These are phyloP conservation scores for Cyclotella distinguenda DNA, from an alignment of 108 stramenopile species.

Conservation along the genomic window DNA sequence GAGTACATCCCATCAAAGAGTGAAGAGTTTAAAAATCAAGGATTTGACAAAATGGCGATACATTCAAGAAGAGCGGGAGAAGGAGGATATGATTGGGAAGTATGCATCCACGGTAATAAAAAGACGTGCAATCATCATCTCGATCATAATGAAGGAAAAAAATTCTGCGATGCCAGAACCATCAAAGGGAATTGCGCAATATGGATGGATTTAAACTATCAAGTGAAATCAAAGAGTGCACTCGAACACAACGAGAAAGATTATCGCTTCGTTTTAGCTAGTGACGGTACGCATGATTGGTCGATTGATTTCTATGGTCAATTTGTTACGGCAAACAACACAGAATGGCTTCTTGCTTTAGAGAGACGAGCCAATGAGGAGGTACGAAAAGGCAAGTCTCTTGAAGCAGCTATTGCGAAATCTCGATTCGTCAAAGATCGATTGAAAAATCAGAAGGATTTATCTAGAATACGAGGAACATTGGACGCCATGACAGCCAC, in stretches of 20 bases:
- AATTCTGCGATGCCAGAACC: slow-evolving; percentile 35
- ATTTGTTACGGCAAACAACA: slow-evolving; percentile 42
- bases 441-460: slow-evolving; percentile 18
- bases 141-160: neutral
- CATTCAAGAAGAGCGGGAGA: slow-evolving; percentile 46
- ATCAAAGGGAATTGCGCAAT: slow-evolving; percentile 50
- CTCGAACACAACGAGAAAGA: slow-evolving; percentile 27
- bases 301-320: slow-evolving; percentile 37
- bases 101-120: slow-evolving; percentile 38
- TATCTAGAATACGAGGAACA: slow-evolving; percentile 18
- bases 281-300: slow-evolving; percentile 49
- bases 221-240: slow-evolving; percentile 39
- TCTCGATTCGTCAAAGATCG: slow-evolving; percentile 20
- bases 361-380: slow-evolving; percentile 14
- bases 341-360: slow-evolving; percentile 35
- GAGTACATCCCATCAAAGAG: slow-evolving; percentile 42
- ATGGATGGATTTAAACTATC: slow-evolving; percentile 46
- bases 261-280: slow-evolving; percentile 42
- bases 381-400: slow-evolving; percentile 3
- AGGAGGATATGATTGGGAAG: slow-evolving; percentile 45
- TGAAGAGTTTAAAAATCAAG: slow-evolving; percentile 28
- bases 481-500: slow-evolving; percentile 38
- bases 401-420: slow-evolving; percentile 13
- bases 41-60: slow-evolving; percentile 42
- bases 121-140: slow-evolving; percentile 36